Evolutionary conservation across 2,329 filamentous ascomycete species (phyloP).

Genomic region (Exserohilum rostratum): DNA sequence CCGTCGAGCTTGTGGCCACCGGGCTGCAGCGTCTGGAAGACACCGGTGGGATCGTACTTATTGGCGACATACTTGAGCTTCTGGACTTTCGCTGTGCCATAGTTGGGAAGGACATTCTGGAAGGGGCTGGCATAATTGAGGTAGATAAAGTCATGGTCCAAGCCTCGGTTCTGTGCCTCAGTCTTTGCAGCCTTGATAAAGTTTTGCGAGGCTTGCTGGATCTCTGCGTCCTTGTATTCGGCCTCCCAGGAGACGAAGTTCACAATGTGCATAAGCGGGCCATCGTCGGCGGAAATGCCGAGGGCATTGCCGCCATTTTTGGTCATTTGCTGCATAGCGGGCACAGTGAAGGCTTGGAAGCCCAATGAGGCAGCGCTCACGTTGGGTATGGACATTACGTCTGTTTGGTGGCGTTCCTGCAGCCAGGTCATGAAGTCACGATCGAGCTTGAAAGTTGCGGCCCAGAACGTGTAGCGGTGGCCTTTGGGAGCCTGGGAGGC

Average conservation of each 20-base stretch:
- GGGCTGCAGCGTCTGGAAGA: conserved; percentile 30
- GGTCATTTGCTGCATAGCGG: conserved; percentile 28
- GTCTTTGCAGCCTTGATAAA: conserved; percentile 22
- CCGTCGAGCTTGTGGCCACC: conserved; percentile 31
- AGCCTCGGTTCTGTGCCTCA: conserved; percentile 20
- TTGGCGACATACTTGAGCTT: conserved; percentile 25
- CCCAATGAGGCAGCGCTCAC: conserved; percentile 26
- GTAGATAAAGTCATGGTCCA: conserved; percentile 38
- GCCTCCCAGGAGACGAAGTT: conserved; percentile 24
- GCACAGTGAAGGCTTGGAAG: conserved; percentile 32
- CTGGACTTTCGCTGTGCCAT: conserved; percentile 47
- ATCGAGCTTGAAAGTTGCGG: conserved; percentile 34
- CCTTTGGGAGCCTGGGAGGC: conserved; percentile 40
- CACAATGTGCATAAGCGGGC: conserved; percentile 25
- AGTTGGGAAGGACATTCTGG: conserved; percentile 52
- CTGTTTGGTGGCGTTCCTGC: conserved; percentile 16
- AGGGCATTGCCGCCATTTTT: conserved; percentile 39
- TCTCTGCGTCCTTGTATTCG: conserved; percentile 1
- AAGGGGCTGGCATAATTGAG: conserved; percentile 55
- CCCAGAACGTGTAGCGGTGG: conserved; percentile 36
- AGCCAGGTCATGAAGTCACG: conserved; percentile 26
- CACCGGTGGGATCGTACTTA: conserved; percentile 27
- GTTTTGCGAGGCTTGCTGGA: conserved; percentile 22
- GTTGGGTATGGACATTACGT: conserved; percentile 21
- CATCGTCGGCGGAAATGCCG: conserved; percentile 25